Percentiles rank a stretch among this genome's conserved stretches.
Conservation (phyloP, 75 land plant species). For the Adiantum capillusveneris region DNA sequence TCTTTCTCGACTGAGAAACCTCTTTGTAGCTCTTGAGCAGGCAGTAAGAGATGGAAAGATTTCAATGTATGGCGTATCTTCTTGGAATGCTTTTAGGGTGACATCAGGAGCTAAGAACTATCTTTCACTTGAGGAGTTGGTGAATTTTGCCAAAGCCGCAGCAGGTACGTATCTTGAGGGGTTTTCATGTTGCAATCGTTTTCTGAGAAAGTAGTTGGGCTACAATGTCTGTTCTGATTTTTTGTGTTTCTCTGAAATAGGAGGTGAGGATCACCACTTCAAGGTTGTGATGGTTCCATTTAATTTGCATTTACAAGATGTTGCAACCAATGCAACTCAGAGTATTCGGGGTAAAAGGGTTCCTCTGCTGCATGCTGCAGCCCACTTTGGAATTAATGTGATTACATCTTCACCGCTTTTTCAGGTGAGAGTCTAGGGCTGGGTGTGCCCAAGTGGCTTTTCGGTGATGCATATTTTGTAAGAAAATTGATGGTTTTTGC, state of each 20-base stretch:
- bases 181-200: too few relatives aligned
- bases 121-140: conserved; percentile 25
- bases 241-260: conserved; percentile 3
- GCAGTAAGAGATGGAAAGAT: conserved; percentile 16
- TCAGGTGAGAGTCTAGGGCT: conserved; percentile 24
- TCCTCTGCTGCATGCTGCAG: conserved; percentile 21
- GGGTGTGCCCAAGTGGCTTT: too few relatives aligned
- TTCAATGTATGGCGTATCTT: conserved; percentile 20
- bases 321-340: conserved; percentile 10
- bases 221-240: too few relatives aligned
- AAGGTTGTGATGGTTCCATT: conserved; percentile 23
- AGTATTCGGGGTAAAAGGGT: conserved; percentile 16
- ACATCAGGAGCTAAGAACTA: conserved; percentile 12
- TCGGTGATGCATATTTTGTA: too few relatives aligned
- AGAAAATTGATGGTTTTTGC: too few relatives aligned
- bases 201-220: too few relatives aligned
- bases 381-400: conserved; percentile 11
- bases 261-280: conserved; percentile 31
- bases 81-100: conserved; percentile 29
- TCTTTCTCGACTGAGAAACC: neutral
- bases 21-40: conserved; percentile 11
- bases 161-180: conserved; percentile 16
- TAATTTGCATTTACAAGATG: conserved; percentile 20
- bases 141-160: conserved; percentile 17
- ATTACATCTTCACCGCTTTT: conserved; percentile 22